phyloP scores from a whole-genome alignment of 169 alveolate species.

The Hepatocystis sp. region DNA sequence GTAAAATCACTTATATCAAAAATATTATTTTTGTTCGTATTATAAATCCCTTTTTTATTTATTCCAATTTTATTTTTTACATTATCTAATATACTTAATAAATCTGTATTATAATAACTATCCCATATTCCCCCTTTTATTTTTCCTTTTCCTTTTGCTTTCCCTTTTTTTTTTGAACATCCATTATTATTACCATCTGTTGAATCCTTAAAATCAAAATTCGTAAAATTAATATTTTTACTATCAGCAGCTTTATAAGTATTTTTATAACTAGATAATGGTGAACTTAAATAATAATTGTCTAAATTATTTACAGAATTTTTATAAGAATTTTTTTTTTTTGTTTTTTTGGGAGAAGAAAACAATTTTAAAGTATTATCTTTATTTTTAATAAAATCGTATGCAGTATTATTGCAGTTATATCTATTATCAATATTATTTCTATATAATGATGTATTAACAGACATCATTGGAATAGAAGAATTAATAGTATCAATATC shows the following conservation, averaged over 20 bases:
- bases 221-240: conserved; percentile 32
- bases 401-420: conserved; percentile 68
- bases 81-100: conserved; percentile 35
- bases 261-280: conserved; percentile 51
- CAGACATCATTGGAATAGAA: conserved; percentile 68
- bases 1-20: too few relatives aligned
- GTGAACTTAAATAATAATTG: conserved; percentile 35
- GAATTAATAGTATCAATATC: too few relatives aligned
- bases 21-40: too few relatives aligned
- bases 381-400: conserved; percentile 71
- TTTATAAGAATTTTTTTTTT: conserved; percentile 47
- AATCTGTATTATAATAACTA: conserved; percentile 35
- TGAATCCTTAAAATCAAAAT: conserved; percentile 54
- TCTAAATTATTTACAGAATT: conserved; percentile 64
- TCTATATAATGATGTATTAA: conserved; percentile 69
- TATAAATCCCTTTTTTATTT: conserved; percentile 21
- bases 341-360: conserved; percentile 73
- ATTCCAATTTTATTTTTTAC: conserved; percentile 29
- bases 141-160: too few relatives aligned
- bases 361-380: conserved; percentile 72
- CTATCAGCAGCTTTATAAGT: neutral
- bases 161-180: too few relatives aligned
- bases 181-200: conserved; percentile 26
- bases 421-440: conserved; percentile 66
- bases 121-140: too few relatives aligned